Evolutionary conservation across 441 rosid species (phyloP).

Genomic region (Gossypium davidsonii): DNA sequence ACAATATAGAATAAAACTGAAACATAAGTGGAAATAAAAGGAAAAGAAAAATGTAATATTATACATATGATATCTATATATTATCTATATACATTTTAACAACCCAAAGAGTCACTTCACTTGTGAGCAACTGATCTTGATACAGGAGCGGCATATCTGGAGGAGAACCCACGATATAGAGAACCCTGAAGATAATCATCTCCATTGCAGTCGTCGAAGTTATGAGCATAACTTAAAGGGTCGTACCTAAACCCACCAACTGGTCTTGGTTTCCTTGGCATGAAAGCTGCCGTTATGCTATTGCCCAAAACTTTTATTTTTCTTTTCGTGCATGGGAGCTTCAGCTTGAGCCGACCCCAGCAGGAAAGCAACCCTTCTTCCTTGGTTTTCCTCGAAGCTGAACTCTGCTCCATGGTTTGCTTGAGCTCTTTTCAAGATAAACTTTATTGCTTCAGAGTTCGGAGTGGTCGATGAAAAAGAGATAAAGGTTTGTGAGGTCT

Average conservation of each 20-base stretch:
- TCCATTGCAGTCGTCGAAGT: conserved; percentile 50
- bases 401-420: conserved; percentile 14
- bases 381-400: conserved; percentile 17
- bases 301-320: conserved; percentile 21
- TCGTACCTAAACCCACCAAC: conserved; percentile 46
- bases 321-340: conserved; percentile 39
- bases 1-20: background rate
- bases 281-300: conserved; percentile 22
- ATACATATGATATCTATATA: background rate
- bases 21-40: background rate
- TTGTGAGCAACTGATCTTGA: conserved; percentile 15
- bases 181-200: conserved; percentile 27
- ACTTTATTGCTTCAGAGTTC: background rate
- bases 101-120: background rate
- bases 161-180: conserved; percentile 33
- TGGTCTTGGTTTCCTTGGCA: conserved; percentile 22
- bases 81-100: background rate
- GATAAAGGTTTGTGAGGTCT: conserved; percentile 5
- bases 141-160: conserved; percentile 35
- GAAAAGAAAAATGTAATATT: background rate
- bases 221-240: conserved; percentile 55
- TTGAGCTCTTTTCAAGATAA: background rate
- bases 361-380: conserved; percentile 32
- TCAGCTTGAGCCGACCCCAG: conserved; percentile 48
- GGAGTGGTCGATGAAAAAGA: background rate